A percentile compares a stretch with the other conserved stretches of the same genome.
These are phyloP conservation scores for Salicornia ramosissima DNA, from an alignment of 148 eudicot species.

Conservation along the genomic window DNA sequence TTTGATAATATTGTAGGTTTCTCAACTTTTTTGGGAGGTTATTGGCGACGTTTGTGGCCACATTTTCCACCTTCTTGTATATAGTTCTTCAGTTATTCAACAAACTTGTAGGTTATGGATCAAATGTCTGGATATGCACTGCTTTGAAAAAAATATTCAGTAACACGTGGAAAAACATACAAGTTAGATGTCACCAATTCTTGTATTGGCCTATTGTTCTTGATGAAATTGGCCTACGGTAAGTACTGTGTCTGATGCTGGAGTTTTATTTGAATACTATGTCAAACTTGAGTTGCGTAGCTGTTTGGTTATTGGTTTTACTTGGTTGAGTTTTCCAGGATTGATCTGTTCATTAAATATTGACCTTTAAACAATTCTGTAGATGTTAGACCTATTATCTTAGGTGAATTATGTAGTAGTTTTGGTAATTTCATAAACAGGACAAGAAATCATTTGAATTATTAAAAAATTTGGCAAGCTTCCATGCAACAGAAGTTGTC, in stretches of 20 bases:
- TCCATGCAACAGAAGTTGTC: background rate
- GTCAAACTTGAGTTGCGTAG: background rate
- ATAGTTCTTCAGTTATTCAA: conserved; percentile 53
- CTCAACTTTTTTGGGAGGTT: conserved; percentile 38
- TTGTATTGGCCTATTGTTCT: conserved; percentile 81
- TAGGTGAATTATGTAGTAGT: background rate
- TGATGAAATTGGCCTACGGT: conserved; percentile 60
- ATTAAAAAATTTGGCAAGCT: background rate
- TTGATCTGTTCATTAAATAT: background rate
- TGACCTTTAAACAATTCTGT: background rate
- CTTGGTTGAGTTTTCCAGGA: background rate
- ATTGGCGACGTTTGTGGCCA: conserved; percentile 55
- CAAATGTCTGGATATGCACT: conserved; percentile 30
- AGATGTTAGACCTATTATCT: conserved; percentile 1
- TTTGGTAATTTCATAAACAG: background rate
- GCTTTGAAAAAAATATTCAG: conserved; percentile 40
- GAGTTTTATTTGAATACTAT: background rate
- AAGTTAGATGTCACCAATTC: conserved; percentile 65
- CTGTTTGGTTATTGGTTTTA: background rate
- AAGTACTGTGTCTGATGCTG: conserved; percentile 18
- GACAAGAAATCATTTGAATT: background rate
- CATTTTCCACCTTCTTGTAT: conserved; percentile 55
- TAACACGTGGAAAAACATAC: conserved; percentile 53
- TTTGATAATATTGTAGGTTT: conserved; percentile 46
- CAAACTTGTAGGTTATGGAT: conserved; percentile 35